Conservation (phyloP, 2,329 filamentous ascomycete genomes). For the Cladosporium sp. region DNA sequence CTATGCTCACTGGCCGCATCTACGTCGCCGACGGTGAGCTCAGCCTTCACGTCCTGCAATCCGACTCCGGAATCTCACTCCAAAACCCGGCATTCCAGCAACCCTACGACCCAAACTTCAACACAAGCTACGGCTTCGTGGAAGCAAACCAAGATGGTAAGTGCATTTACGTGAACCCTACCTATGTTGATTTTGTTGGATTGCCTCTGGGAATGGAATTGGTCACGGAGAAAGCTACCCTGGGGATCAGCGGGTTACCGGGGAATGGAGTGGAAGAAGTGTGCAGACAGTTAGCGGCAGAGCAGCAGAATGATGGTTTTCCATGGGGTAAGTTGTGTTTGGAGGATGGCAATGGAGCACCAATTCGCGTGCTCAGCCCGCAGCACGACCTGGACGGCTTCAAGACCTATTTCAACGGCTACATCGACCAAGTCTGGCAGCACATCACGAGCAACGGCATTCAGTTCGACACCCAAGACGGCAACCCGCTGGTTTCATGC, state of each 20-base stretch:
- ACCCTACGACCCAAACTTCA: conserved; percentile 40
- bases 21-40: conserved; percentile 48
- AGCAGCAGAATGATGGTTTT: conserved; percentile 53
- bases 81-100: conserved; percentile 50
- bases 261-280: conserved; percentile 56
- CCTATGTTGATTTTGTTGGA: conserved; percentile 31
- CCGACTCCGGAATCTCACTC: conserved; percentile 34
- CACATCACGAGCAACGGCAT: conserved; percentile 49
- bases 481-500: conserved; percentile 54
- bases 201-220: conserved; percentile 52
- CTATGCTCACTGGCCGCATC: conserved; percentile 44
- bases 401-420: conserved; percentile 50
- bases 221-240: conserved; percentile 38
- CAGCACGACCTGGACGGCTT: conserved; percentile 45
- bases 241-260: conserved; percentile 59
- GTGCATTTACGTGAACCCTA: conserved; percentile 42
- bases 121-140: conserved; percentile 43
- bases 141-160: conserved; percentile 27
- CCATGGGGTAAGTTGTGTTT: conserved; percentile 62
- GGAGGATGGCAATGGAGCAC: conserved; percentile 36
- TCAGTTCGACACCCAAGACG: conserved; percentile 64
- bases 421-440: conserved; percentile 54
- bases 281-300: conserved; percentile 52
- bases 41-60: conserved; percentile 42
- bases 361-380: conserved; percentile 41